phyloP scores from a whole-genome alignment of 371 early-diverging fungal genomes.

The Mucor irregularis region DNA sequence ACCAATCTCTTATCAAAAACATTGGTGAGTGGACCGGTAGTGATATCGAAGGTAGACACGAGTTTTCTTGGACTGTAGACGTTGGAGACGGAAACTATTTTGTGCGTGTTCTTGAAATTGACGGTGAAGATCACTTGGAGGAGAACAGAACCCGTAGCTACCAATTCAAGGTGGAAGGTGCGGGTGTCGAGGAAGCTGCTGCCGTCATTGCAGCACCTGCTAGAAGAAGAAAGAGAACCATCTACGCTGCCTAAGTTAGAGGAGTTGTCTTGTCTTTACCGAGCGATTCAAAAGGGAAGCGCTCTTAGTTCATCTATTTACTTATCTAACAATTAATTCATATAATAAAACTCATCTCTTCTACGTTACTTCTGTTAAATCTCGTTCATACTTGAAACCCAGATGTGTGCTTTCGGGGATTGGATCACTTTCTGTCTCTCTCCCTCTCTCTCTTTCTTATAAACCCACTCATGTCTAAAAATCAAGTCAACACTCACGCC shows the following conservation, averaged over 20 bases:
- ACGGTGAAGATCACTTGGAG: constrained; percentile 14
- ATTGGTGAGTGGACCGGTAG: constrained; percentile 4
- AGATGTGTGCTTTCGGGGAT: too few species aligned
- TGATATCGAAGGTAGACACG: not conserved
- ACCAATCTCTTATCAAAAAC: constrained; percentile 2
- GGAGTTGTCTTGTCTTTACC: too few species aligned
- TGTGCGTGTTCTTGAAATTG: constrained; percentile 9
- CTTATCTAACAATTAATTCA: not conserved
- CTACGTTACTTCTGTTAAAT: too few species aligned
- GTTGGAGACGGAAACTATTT: constrained; percentile 12
- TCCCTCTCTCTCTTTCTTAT: not conserved
- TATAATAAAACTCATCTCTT: too few species aligned
- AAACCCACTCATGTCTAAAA: not conserved
- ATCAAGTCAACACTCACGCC: constrained; percentile 40
- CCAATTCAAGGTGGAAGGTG: constrained; percentile 3
- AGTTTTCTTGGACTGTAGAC: constrained; percentile 15
- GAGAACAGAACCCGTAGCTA: constrained; percentile 8
- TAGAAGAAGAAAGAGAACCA: too few species aligned
- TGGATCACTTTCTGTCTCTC: not conserved
- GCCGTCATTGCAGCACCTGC: too few species aligned
- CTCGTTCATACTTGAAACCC: too few species aligned
- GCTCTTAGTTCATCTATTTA: constrained; percentile 2
- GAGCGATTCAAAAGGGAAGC: too few species aligned
- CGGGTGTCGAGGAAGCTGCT: too few species aligned
- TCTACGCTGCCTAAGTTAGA: too few species aligned